Base-by-base conservation (phyloP, 768 basidiomycete species). In the Brasilioporus rufonigricans region DNA sequence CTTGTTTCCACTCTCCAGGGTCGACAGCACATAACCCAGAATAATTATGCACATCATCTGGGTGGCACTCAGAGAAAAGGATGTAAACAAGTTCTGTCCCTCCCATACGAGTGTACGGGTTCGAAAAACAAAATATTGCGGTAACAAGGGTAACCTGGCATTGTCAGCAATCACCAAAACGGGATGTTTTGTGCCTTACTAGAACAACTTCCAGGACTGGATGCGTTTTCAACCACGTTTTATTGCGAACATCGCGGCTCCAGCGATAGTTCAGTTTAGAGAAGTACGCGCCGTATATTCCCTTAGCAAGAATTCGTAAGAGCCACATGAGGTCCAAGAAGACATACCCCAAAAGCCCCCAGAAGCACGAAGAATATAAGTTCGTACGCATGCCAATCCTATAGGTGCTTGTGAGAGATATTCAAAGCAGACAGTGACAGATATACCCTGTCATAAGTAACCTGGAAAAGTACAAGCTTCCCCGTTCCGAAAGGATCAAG, bases 401-500 rank as follows among this genome's bases (percentile, higher is more conserved):
- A 65, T 18, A 14, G n/a, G 9, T 55, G 55, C 9, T 18, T 61
- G 16, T 54, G 64, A 26, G 32, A 32, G 26, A 18, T 29, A 26
- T 16, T 39, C 18, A 18, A 45, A 52, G 9, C 21, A 31, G 23
- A 24, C 8, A 5, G 6, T 21, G 16, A 35, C 24, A 18, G 26
- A 63, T 11, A 51, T 58, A 87, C 91, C 76, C 83, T 90, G 66
- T 89, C 87, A 64, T 95, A 97, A 0, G 87, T 90, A 39, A 95
- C 92, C 64, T 92, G 90, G 70, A 94, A 94, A 40, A 97, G 75
- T 0, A 97, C 94, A 21, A 98, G 77, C 68, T 97, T 97, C 23
- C 93, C 93, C 5, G 92, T 96, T 14, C 93, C 91, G 65, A 98
- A 98, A 0, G 97, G 97, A 70, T 99, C 90, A 33, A 98, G 84